Base-by-base conservation (phyloP, 306 rosid genomes). In the Medicago truncatula region DNA sequence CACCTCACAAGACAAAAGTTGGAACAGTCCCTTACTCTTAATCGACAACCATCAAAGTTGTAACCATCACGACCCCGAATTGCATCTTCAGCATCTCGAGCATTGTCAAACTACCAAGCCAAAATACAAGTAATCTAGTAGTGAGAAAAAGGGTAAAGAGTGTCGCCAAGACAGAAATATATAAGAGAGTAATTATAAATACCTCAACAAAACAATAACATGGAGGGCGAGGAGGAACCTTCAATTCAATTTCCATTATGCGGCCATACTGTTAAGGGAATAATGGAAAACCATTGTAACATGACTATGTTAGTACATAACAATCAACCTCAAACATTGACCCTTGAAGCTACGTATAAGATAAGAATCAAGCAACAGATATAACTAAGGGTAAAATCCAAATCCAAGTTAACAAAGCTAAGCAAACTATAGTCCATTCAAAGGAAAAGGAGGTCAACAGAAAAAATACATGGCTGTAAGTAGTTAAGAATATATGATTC, bases 201-300 rank as follows among this genome's bases (percentile, higher is more conserved):
- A 95, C 99, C 99, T 96, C 99, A 75, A 96, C 99, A 83, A 96
- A 96, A 67, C 92, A 92, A 76, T 89, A 96, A 80, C 98, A 89
- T 2, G 99, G 99, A 73, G 99, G 99, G 57, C 96, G 97, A 2
- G 98, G 98, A 4, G 99, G 99, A 78, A 96, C 71, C 91, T 96
- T 96, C 87, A 96, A 78, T 78, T 96, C 99, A 70, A 96, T 83
- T 78, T 96, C 99, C 85, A 96, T 74, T 38, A 96, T 87, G 18
- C 97, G 99, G 56, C 99, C 99, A 90, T 96, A 96, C 99, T 96
- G 93, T 76, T 85, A 66, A 49, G 43, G 34, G 39, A 83, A 77
- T 34, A 83, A 21, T 21, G 7, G 20, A 46, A 46, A 68, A 68
- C 6, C 59, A 78, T 57, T 9, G 50, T 14, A 75, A 71, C 56